Conservation (phyloP, 106 monocot genomes). For the Acanthochlamys bracteata region DNA sequence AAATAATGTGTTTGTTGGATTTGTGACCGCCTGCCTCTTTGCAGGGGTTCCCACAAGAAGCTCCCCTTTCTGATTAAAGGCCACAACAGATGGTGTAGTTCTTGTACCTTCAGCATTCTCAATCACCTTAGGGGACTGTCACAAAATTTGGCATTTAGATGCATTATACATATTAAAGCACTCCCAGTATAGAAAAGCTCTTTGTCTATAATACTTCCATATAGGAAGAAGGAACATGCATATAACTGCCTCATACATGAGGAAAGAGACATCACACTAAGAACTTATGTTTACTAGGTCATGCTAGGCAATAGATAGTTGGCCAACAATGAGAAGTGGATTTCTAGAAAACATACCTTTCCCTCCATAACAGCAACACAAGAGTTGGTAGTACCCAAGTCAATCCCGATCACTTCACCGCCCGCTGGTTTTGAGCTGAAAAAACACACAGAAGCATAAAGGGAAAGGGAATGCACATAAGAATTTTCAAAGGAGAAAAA, state of each 20-base stretch:
- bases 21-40: conserved; percentile 52
- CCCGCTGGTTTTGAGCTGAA: conserved; percentile 32
- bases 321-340: not conserved
- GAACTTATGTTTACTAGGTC: conserved; percentile 59
- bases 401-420: conserved; percentile 52
- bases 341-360: conserved; percentile 35
- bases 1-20: conserved; percentile 45
- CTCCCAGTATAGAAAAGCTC: too few species aligned
- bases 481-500: too few species aligned
- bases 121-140: conserved; percentile 46
- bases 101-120: conserved; percentile 45
- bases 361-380: conserved; percentile 56
- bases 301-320: conserved; percentile 49
- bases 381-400: conserved; percentile 48
- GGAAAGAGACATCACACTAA: conserved; percentile 73
- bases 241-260: too few species aligned
- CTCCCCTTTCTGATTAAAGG: conserved; percentile 51
- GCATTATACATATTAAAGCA: too few species aligned
- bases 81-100: conserved; percentile 53
- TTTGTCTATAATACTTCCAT: too few species aligned
- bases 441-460: not conserved
- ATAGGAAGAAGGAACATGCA: too few species aligned
- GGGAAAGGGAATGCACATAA: not conserved
- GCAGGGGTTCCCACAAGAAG: conserved; percentile 47
- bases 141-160: too few species aligned